Evolutionary conservation across 2,329 filamentous ascomycete genomes (phyloP), one percentile per base, ranked within the genome.

Genomic region (Hymenoscyphus salicellus): DNA sequence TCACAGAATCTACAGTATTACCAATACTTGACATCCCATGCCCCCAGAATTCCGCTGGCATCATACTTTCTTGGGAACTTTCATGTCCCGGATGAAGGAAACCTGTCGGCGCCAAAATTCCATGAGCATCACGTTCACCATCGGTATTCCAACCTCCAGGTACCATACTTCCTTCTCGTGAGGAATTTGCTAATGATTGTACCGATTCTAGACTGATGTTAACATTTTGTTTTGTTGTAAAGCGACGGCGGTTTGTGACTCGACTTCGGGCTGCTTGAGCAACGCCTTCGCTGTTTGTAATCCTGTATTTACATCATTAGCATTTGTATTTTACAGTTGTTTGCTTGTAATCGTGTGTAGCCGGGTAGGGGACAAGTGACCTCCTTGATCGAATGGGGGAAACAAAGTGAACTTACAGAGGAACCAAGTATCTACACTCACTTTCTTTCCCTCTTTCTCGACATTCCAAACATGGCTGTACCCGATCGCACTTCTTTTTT

Each of bases 401-500:
- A 59, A 57, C 36, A 58, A 26, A 59, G n/a, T 16, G 1, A 2
- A 62, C 68, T 68, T 61, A 70, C 69, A 57, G 43, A 17, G 60
- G 36, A 16, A 57, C 61, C 49, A 63, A 16, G 55, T 71, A 72
- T 55, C 61, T 65, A 52, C 70, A 72, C 30, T 64, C 66, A 23
- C 67, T n/a, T 11, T 63, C 58, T 14, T 69, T 43, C 6, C 67
- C 62, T 23, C 69, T 66, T 30, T 65, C 63, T 1, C 58, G 55
- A 60, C 71, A 72, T 57, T 71, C 66, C 46, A 33, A 55, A 52
- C 69, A 72, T 26, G 69, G 71, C 23, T 62, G 43, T 17, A 26
- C 49, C 17, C 67, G 59, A 58, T 69, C 61, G 56, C 71, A 72
- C 60, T 68, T 72, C 49, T 72, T 70, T 52, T 72, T 72, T 26